Conservation (phyloP, 495 filamentous ascomycete genomes). For the Aspergillus incahuasiensis region DNA sequence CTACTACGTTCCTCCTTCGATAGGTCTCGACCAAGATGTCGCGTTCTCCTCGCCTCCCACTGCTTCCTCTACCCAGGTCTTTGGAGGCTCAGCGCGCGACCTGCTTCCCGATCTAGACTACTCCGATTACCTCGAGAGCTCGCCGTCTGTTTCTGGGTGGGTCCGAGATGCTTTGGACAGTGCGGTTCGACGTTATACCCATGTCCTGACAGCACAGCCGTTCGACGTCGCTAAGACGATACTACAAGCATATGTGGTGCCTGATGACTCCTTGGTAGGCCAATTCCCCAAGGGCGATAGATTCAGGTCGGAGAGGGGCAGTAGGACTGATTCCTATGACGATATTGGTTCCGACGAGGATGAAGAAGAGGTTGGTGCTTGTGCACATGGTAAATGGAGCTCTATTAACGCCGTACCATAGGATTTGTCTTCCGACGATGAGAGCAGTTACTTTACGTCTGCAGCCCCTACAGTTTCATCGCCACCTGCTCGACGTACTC, state of each 20-base stretch:
- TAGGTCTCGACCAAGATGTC: constrained; percentile 47
- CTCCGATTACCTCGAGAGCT: constrained; percentile 76
- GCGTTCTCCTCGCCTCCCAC: constrained; percentile 32
- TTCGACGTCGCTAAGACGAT: constrained; percentile 96
- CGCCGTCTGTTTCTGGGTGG: constrained; percentile 66
- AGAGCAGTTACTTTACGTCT: constrained; percentile 81
- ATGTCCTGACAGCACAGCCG: constrained; percentile 81
- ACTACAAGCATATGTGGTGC: constrained; percentile 67
- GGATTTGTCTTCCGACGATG: constrained; percentile 64
- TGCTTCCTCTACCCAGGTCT: constrained; percentile 45
- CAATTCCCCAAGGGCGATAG: constrained; percentile 22
- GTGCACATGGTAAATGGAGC: neutral
- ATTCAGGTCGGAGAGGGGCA: constrained; percentile 25
- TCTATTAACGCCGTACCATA: constrained; percentile 13
- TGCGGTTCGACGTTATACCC: constrained; percentile 79
- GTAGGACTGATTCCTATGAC: constrained; percentile 32
- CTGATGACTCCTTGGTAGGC: constrained; percentile 30
- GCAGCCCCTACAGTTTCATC: constrained; percentile 55
- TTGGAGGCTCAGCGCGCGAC: constrained; percentile 72
- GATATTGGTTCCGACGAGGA: constrained; percentile 23
- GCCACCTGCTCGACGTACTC: constrained; percentile 49
- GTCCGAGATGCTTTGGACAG: constrained; percentile 70
- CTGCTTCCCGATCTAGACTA: constrained; percentile 87
- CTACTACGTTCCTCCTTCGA: constrained; percentile 86
- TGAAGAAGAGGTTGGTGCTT: constrained; percentile 25